Percentiles rank a stretch among this genome's conserved stretches.
These are phyloP conservation scores for Huntiella moniliformis DNA, from an alignment of 2,329 filamentous ascomycete species.

Conservation along the genomic window DNA sequence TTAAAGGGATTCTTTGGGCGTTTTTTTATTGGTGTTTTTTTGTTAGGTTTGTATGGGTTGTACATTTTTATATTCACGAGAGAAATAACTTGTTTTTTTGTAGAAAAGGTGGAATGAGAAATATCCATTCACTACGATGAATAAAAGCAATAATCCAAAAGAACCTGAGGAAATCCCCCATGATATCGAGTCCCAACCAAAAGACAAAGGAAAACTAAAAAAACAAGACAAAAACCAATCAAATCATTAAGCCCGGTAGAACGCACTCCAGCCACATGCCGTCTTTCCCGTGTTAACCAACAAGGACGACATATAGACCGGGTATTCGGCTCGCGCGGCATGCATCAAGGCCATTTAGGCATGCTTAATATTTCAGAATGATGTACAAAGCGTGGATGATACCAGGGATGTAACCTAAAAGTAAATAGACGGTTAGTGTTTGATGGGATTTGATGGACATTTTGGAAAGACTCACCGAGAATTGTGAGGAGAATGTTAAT, in stretches of 20 bases:
- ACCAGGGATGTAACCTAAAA: conserved; percentile 45
- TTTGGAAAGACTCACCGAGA: conserved; percentile 27
- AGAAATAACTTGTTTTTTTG: not conserved
- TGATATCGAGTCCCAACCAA: not conserved
- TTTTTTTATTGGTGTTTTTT: not conserved
- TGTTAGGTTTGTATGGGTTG: not conserved
- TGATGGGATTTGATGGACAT: not conserved
- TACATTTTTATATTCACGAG: not conserved
- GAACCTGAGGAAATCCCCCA: not conserved
- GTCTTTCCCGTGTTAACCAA: not conserved
- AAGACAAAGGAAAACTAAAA: not conserved
- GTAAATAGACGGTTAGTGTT: not conserved
- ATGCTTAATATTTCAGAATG: conserved; percentile 63
- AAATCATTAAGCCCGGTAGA: not conserved
- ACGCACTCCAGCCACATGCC: not conserved
- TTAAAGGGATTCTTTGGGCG: not conserved
- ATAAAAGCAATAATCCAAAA: not conserved
- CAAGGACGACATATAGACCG: no score
- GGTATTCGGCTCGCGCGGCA: no score
- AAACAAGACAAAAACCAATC: not conserved
- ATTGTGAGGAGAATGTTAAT: conserved; percentile 86
- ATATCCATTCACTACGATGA: not conserved
- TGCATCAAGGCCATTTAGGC: no score
- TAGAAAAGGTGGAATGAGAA: not conserved
- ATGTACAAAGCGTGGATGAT: conserved; percentile 92